Evolutionary conservation across 306 rosid genomes (phyloP), one percentile per base, ranked within the genome.

Genomic region (Acmispon strigosus): DNA sequence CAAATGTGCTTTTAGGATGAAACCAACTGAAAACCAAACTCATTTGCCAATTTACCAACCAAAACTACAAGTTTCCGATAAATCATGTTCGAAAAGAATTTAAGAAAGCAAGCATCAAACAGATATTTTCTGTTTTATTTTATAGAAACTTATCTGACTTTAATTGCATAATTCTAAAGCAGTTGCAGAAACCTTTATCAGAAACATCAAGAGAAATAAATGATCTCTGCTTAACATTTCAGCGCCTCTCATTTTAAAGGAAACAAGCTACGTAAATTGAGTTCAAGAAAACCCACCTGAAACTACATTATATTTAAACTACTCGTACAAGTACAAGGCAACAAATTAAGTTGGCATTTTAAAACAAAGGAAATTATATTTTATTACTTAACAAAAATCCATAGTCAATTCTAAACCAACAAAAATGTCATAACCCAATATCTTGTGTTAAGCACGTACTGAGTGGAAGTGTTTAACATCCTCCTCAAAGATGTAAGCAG

Each of bases 401-500:
- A 9, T 9, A 50, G 17, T 3, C 11, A 10, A 54, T 43, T 42
- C 24, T 55, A 22, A 56, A 66, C 2, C 49, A 76, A 10, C 1
- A 32, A 70, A 74, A 53, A 63, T 6, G 11, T 65, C 42, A 78
- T 19, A 60, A 65, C 48, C 47, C 42, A 67, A 72, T 17, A 39
- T 77, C 9, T 20, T 61, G 49, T 43, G 45, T 20, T 8, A 34
- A 66, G 69, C 27, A 78, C 81, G 62, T 89, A 94, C 98, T 10
- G 88, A 80, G 74, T 94, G 99, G 82, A 94, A 94, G 76, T 94
- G 99, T 84, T 87, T 90, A 47, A 91, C 96, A 76, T 94, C 99
- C 74, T 94, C 99, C 73, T 91, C 95, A 56, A 91, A 94, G 66
- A 89, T 86, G 79, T 94, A 94, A 67, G 99, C 91, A 64, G 97